A percentile compares a stretch with the other conserved stretches of the same genome.
These are phyloP conservation scores for Neurospora sp. DNA, from an alignment of 495 filamentous ascomycete species.

Conservation along the genomic window DNA sequence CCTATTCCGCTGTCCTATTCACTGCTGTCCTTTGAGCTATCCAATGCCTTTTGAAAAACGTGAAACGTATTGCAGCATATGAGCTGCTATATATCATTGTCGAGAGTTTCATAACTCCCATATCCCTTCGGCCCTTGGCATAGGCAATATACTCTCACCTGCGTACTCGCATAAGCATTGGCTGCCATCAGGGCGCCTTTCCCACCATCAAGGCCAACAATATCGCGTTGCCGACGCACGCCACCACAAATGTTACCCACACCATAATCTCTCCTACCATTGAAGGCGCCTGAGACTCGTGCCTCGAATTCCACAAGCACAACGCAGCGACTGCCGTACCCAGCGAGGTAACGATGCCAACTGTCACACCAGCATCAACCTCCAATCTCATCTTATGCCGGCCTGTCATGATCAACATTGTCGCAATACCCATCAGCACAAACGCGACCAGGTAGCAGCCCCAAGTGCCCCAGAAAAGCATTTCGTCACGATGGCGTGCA, in stretches of 20 bases:
- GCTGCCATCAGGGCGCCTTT: conserved; percentile 20
- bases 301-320: conserved; percentile 37
- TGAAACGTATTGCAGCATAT: not conserved
- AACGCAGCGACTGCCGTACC: conserved; percentile 45
- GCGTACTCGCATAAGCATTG: not conserved
- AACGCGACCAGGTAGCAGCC: conserved; percentile 36
- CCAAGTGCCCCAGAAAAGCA: conserved; percentile 36
- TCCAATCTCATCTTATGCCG: conserved; percentile 41
- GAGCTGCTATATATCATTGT: not conserved
- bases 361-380: conserved; percentile 51
- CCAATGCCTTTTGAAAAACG: not conserved
- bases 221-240: conserved; percentile 42
- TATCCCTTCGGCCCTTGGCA: not conserved
- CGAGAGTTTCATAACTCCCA: not conserved
- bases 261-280: conserved; percentile 34
- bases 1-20: not conserved
- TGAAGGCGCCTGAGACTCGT: conserved; percentile 22
- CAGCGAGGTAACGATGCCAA: conserved; percentile 46
- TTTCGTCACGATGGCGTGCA: conserved; percentile 30
- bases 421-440: conserved; percentile 44
- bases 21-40: not conserved
- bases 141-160: not conserved
- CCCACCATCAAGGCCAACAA: conserved; percentile 39
- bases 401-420: conserved; percentile 43
- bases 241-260: conserved; percentile 31